Percentiles rank a stretch among this genome's conserved stretches.
These are phyloP conservation scores for Dipteronia dyeriana DNA, from an alignment of 345 rosid species.

Conservation along the genomic window DNA sequence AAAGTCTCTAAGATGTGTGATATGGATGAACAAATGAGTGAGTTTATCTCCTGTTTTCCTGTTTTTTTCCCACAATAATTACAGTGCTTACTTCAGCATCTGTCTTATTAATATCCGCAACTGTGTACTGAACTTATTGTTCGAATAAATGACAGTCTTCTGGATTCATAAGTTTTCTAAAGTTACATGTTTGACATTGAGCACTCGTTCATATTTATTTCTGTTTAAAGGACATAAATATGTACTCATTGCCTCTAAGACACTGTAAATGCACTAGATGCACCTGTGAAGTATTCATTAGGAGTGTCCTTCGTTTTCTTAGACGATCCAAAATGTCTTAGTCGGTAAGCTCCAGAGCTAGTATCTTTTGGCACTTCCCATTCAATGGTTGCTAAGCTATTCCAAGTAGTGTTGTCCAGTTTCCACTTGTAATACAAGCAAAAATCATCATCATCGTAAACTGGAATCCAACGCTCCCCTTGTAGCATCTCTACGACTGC, in stretches of 20 bases:
- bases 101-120: background rate
- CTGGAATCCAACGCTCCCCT: slow-evolving; percentile 42
- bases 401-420: slow-evolving; percentile 25
- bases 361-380: slow-evolving; percentile 49
- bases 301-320: slow-evolving; percentile 35
- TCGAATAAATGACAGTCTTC: background rate
- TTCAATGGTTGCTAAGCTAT: slow-evolving; percentile 46
- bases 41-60: background rate
- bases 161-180: background rate
- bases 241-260: slow-evolving; percentile 16
- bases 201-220: background rate
- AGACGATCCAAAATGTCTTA: slow-evolving; percentile 56
- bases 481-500: slow-evolving; percentile 55
- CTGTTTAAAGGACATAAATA: background rate
- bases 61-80: background rate
- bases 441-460: slow-evolving; percentile 60
- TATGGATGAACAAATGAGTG: slow-evolving; percentile 62
- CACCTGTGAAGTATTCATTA: slow-evolving; percentile 47
- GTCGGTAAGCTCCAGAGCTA: slow-evolving; percentile 42
- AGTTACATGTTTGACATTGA: background rate
- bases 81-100: background rate
- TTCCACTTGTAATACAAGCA: slow-evolving; percentile 51
- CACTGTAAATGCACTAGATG: slow-evolving; percentile 48
- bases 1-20: slow-evolving; percentile 67
- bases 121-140: background rate